Conservation (phyloP, 352 stramenopile species). For the Blastocystis sp. region DNA sequence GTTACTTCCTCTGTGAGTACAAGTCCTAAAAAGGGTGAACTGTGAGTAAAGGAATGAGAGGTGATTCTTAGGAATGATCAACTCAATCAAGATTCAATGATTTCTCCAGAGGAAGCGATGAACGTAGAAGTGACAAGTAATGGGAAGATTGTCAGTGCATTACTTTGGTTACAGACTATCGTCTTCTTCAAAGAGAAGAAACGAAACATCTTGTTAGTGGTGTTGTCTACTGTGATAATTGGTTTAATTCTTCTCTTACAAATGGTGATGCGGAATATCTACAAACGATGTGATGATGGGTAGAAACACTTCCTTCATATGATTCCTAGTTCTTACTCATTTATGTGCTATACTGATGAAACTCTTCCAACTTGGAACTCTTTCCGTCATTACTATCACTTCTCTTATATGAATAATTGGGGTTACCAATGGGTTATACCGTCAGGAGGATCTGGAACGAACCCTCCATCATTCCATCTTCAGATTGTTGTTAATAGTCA, state of each 20-base stretch:
- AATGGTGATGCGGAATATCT: neutral
- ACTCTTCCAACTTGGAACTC: too few relatives aligned
- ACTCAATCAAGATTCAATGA: too few relatives aligned
- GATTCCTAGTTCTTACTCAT: neutral
- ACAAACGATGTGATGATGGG: neutral
- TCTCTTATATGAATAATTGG: too few relatives aligned
- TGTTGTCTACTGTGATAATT: neutral
- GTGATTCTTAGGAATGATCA: neutral
- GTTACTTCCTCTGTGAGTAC: neutral
- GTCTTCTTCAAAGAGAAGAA: conserved; percentile 42
- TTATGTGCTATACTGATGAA: too few relatives aligned
- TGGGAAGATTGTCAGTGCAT: neutral
- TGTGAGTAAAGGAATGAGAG: neutral
- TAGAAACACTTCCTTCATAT: neutral
- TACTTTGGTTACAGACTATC: neutral
- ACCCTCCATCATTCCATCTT: too few relatives aligned
- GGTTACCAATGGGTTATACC: too few relatives aligned
- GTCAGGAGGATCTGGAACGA: too few relatives aligned
- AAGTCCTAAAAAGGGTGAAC: neutral
- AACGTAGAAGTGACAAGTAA: neutral
- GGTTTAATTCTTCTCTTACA: neutral
- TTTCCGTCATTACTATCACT: too few relatives aligned
- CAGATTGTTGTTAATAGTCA: too few relatives aligned
- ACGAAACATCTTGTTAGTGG: conserved; percentile 2
- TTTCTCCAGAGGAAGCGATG: neutral